phyloP scores from a whole-genome alignment of 1,284 basidiomycete species.

The Irpex sp. region DNA sequence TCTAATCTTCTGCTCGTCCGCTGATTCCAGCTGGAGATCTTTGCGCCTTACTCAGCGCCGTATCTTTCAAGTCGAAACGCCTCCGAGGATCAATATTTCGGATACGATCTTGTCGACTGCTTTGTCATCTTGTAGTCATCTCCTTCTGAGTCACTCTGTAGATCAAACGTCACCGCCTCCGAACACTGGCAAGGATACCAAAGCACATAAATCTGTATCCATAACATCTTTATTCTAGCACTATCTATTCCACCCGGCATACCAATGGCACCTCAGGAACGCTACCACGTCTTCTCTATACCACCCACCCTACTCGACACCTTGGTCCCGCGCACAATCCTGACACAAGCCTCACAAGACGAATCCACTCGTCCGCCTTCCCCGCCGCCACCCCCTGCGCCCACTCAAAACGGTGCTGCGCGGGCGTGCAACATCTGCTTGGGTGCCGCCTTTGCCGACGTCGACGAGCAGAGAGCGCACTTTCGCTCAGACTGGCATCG shows the following conservation, averaged over 20 bases:
- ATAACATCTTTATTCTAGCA: not conserved
- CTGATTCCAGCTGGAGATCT: not conserved
- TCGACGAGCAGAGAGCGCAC: too few relatives aligned
- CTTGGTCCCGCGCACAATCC: constrained; percentile 59
- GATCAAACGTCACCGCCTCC: constrained; percentile 2
- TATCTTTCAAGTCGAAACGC: too few relatives aligned
- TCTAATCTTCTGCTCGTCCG: not conserved
- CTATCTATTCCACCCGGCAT: not conserved
- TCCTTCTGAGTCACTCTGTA: constrained; percentile 1
- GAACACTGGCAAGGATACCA: constrained; percentile 2
- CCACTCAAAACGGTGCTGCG: constrained; percentile 33
- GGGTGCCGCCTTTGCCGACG: too few relatives aligned
- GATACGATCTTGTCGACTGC: not conserved
- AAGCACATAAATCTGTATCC: constrained; percentile 2
- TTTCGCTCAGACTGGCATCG: constrained; percentile 10
- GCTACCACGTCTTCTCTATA: constrained; percentile 30
- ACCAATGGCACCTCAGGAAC: constrained; percentile 10
- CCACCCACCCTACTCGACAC: constrained; percentile 64
- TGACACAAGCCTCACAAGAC: constrained; percentile 32
- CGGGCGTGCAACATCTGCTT: too few relatives aligned
- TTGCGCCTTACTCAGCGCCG: not conserved
- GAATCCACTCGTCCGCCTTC: constrained; percentile 5
- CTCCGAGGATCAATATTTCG: not conserved
- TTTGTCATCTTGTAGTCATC: not conserved
- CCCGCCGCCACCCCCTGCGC: constrained; percentile 25